These are phyloP conservation scores for Colletotrichum tropicale DNA, from an alignment of 2,329 filamentous ascomycete species.

Conservation along the genomic window DNA sequence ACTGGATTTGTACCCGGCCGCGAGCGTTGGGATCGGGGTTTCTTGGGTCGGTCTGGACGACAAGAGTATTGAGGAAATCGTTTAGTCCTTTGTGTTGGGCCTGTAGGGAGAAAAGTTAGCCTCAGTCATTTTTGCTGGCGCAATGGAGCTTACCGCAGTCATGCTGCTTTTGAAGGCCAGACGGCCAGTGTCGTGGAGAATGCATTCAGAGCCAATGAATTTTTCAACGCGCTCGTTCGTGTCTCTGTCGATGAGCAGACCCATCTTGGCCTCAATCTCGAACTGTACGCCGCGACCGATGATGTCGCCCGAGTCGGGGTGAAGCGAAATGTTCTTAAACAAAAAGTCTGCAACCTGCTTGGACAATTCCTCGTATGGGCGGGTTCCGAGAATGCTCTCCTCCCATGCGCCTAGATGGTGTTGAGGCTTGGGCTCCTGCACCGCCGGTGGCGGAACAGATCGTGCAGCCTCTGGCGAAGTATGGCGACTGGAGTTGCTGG, in stretches of 20 bases:
- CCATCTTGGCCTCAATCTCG: constrained; percentile 94
- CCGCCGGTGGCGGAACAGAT: constrained; percentile 23
- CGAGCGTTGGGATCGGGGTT: constrained; percentile 45
- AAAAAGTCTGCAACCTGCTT: constrained; percentile 82
- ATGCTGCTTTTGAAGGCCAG: constrained; percentile 85
- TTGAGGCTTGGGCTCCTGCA: constrained; percentile 26
- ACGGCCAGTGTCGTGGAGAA: constrained; percentile 65
- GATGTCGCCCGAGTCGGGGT: constrained; percentile 69
- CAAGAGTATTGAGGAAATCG: constrained; percentile 77
- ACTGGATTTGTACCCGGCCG: constrained; percentile 69
- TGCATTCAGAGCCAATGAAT: constrained; percentile 71
- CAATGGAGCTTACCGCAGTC: constrained; percentile 71
- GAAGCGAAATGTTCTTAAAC: constrained; percentile 71
- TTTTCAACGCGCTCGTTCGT: constrained; percentile 72
- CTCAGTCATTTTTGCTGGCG: background rate
- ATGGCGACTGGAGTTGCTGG: constrained; percentile 44
- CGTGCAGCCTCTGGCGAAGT: constrained; percentile 51
- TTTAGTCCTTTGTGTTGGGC: constrained; percentile 84
- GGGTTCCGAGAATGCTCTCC: constrained; percentile 69
- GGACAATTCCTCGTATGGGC: constrained; percentile 77
- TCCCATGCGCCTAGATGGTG: constrained; percentile 63
- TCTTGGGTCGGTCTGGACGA: constrained; percentile 62
- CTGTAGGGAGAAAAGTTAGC: constrained; percentile 43
- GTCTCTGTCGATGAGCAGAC: constrained; percentile 76
- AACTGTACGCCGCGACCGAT: constrained; percentile 72